Evolutionary conservation across 2,329 filamentous ascomycete species (phyloP), one percentile per base, ranked within the genome.

Genomic region (Colletotrichum sp.): DNA sequence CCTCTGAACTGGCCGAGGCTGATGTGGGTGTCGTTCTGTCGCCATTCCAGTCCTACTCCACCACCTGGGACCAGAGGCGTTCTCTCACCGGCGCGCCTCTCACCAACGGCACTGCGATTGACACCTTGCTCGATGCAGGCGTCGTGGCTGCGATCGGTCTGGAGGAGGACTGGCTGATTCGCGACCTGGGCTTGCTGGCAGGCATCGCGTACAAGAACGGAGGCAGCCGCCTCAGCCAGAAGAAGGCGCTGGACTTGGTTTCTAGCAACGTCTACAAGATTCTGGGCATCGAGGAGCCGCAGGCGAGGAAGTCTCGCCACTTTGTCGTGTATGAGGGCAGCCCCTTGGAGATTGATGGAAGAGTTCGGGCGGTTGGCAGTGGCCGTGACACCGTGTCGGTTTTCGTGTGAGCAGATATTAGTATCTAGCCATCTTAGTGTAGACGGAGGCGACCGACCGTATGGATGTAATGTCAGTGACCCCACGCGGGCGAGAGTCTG

Each of bases 251-350:
- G 65, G 88, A 86, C 36, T 81, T 93, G 47, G 87, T 92, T 2
- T 88, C 89, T 29, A 80, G 78, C 15, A 92, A 91, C 75, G 82
- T 93, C 5, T 89, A 90, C 78, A 85, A 87, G 75, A 86, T 93
- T 13, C 81, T 93, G 15, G 91, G 90, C 0, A 76, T 89, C 2
- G 77, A 85, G 54, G 78, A 80, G 69, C 73, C 79, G 8, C 73
- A 80, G 47, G 75, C 73, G 36, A 76, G 78, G 66, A 74, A 75
- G 3, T 77, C 73, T 58, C 21, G 76, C 43, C 88, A 93, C 75
- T 93, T 93, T 82, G 85, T 92, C 5, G 85, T 93, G 8, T 91
- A 87, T 66, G 91, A 93, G 79, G 91, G 91, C 0, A 91, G 85
- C 76, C 92, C 92, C 24, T 78, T 94, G 74, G 86, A 91, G 77